Evolutionary conservation across 169 alveolate species (phyloP).

Genomic region (Plasmodium vivax): DNA sequence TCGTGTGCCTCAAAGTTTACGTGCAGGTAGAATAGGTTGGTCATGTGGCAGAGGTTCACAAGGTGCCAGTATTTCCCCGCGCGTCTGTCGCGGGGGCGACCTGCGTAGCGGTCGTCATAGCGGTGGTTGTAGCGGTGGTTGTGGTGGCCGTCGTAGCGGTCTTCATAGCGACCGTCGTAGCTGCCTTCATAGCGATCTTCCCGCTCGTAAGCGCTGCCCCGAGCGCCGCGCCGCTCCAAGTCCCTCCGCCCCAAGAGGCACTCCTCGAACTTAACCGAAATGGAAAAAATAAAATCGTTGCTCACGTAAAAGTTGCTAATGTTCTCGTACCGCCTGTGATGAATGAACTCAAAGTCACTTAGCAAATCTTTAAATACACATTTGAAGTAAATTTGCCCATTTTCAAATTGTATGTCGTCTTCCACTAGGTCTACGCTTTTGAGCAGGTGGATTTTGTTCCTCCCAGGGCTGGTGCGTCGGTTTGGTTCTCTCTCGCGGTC

Average conservation of each 20-base stretch:
- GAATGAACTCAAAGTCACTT: conserved; percentile 41
- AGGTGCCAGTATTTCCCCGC: conserved; percentile 29
- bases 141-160: too few relatives aligned
- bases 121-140: neutral
- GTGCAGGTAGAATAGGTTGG: conserved; percentile 28
- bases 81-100: neutral
- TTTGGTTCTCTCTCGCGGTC: neutral
- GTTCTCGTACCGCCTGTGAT: conserved; percentile 35
- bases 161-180: too few relatives aligned
- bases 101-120: neutral
- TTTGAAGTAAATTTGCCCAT: conserved; percentile 36
- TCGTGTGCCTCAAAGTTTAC: conserved; percentile 14
- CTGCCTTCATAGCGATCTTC: too few relatives aligned
- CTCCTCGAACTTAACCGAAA: conserved; percentile 48
- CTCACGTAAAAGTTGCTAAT: conserved; percentile 59
- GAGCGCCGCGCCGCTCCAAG: neutral
- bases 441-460: conserved; percentile 36
- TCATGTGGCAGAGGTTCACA: conserved; percentile 16
- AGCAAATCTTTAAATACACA: conserved; percentile 57
- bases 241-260: conserved; percentile 8
- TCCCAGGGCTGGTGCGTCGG: neutral
- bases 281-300: conserved; percentile 53
- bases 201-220: neutral
- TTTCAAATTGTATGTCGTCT: conserved; percentile 37
- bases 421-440: conserved; percentile 20